Conservation (phyloP, 2,329 filamentous ascomycete species). For the Cylindrodendrum hubeiense region DNA sequence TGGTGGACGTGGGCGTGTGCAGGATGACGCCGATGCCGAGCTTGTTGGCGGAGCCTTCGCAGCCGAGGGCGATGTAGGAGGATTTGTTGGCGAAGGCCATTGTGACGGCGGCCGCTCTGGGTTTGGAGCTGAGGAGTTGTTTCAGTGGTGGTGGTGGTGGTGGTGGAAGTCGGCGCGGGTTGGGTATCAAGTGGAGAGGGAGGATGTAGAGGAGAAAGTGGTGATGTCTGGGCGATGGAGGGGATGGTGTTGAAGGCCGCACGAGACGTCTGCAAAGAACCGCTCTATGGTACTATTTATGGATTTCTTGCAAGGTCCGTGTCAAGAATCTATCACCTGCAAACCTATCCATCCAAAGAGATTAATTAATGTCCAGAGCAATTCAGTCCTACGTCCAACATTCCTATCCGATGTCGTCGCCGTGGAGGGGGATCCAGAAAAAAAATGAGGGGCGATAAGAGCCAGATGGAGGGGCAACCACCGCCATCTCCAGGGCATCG, state of each 20-base stretch:
- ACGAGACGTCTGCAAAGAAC: neutral
- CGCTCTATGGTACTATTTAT: too few species aligned
- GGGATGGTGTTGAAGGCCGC: neutral
- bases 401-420: neutral
- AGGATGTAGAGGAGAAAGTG: conserved; percentile 3
- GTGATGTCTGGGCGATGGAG: conserved; percentile 5
- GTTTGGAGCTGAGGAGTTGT: neutral
- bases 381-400: neutral
- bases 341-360: neutral
- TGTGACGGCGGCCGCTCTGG: conserved; percentile 4
- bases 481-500: neutral
- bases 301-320: too few species aligned
- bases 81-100: conserved; percentile 48
- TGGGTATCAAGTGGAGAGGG: conserved; percentile 12
- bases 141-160: conserved; percentile 22
- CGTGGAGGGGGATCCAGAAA: conserved; percentile 4
- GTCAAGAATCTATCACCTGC: too few species aligned
- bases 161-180: conserved; percentile 11
- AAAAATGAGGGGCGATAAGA: conserved; percentile 26
- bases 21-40: conserved; percentile 93
- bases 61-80: conserved; percentile 68
- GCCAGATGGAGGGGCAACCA: conserved; percentile 17
- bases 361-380: too few species aligned
- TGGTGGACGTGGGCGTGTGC: conserved; percentile 70
- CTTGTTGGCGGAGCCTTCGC: conserved; percentile 97